Conservation (phyloP, 1,284 basidiomycete species). For the Apiotrichum gracile region DNA sequence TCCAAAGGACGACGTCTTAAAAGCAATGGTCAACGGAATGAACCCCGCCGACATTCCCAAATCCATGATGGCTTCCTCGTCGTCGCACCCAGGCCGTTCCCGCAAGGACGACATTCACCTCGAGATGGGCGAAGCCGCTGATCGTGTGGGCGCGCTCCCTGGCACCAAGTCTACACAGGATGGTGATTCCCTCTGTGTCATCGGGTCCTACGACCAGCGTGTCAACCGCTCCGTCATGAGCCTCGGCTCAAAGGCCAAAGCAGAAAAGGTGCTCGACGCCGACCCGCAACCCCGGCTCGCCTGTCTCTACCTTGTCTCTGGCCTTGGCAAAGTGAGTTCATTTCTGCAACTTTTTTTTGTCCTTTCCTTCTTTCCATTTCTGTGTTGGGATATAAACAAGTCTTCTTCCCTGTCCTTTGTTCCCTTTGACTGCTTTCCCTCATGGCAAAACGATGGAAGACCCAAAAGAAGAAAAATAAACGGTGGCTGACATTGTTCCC, state of each 20-base stretch:
- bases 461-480: background rate
- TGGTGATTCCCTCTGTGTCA: slow-evolving; percentile 7
- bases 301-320: slow-evolving; percentile 51
- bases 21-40: background rate
- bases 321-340: slow-evolving; percentile 47
- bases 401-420: too few species aligned
- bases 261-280: slow-evolving; percentile 32
- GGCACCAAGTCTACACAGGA: background rate
- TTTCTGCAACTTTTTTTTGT: too few species aligned
- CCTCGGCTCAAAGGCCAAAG: slow-evolving; percentile 21
- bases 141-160: slow-evolving; percentile 9
- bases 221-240: slow-evolving; percentile 16
- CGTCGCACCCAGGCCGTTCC: background rate
- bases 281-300: slow-evolving; percentile 43
- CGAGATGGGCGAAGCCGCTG: slow-evolving; percentile 7
- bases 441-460: too few species aligned
- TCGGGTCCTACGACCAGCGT: slow-evolving; percentile 15
- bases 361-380: too few species aligned
- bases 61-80: background rate
- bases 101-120: background rate
- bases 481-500: background rate
- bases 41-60: background rate
- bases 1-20: background rate
- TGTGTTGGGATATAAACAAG: too few species aligned
- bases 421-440: too few species aligned